These are phyloP conservation scores for Kodamaea suecica DNA, from an alignment of 1,139 yeast species.

Conservation along the genomic window DNA sequence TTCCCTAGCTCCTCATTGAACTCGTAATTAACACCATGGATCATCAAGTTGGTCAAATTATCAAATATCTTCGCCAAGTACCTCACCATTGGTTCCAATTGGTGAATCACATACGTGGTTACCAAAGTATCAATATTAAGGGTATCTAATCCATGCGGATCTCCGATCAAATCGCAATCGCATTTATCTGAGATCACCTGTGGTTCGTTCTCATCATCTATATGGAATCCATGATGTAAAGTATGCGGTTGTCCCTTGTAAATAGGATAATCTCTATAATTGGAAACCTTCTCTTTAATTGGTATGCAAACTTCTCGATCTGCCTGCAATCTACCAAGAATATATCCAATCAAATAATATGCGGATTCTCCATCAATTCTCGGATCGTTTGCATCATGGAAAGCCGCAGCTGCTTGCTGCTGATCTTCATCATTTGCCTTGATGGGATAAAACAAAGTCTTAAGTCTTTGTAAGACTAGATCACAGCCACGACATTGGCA, in stretches of 20 bases:
- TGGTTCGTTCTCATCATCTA: slow-evolving; percentile 5
- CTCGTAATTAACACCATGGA: slow-evolving; percentile 39
- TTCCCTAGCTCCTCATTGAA: slow-evolving; percentile 8
- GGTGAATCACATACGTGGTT: slow-evolving; percentile 37
- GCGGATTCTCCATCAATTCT: slow-evolving; percentile 28
- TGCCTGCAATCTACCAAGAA: slow-evolving; percentile 36
- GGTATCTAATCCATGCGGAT: slow-evolving; percentile 23
- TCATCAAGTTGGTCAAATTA: slow-evolving; percentile 30
- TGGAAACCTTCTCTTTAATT: slow-evolving; percentile 26
- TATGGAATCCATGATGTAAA: slow-evolving; percentile 33
- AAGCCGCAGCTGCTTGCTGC: slow-evolving; percentile 1
- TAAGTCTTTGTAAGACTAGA: slow-evolving; percentile 24
- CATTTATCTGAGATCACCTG: slow-evolving; percentile 15
- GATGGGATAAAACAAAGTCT: slow-evolving; percentile 20
- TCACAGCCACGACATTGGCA: slow-evolving; percentile 39
- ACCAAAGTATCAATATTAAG: slow-evolving; percentile 34
- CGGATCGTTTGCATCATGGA: slow-evolving; percentile 9
- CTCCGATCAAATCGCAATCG: slow-evolving; percentile 22
- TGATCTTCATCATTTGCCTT: slow-evolving; percentile 1
- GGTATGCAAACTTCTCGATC: slow-evolving; percentile 42
- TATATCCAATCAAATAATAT: slow-evolving; percentile 34
- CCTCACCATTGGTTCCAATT: slow-evolving; percentile 29
- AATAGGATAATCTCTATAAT: slow-evolving; percentile 31
- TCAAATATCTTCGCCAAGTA: slow-evolving; percentile 26
- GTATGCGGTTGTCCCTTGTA: slow-evolving; percentile 40